phyloP scores from a whole-genome alignment of 225 moss, liverwort and hornwort species.

The Bryum argenteum region DNA sequence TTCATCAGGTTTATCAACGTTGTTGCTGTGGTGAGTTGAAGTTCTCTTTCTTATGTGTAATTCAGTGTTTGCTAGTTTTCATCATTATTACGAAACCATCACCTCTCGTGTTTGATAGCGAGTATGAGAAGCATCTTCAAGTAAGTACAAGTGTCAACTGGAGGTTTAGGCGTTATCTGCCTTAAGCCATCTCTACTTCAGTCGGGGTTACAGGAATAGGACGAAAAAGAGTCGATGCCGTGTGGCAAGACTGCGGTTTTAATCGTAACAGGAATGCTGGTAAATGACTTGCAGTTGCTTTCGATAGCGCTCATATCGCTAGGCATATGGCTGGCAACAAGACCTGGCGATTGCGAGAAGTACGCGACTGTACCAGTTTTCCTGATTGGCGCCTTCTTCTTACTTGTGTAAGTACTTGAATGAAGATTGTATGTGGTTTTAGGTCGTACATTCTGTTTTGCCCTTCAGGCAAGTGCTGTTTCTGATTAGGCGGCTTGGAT shows the following conservation, averaged over 20 bases:
- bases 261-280: not conserved
- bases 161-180: conserved; percentile 3
- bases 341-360: conserved; percentile 62
- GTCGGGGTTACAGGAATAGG: not conserved
- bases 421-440: not conserved
- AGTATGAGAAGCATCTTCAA: not conserved
- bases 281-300: conserved; percentile 42
- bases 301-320: conserved; percentile 46
- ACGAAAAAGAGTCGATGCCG: conserved; percentile 12
- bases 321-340: conserved; percentile 64
- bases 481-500: conserved; percentile 18
- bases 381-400: conserved; percentile 52
- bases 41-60: conserved; percentile 19
- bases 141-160: conserved; percentile 13
- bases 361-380: conserved; percentile 59
- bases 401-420: conserved; percentile 47
- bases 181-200: not conserved
- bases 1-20: conserved; percentile 49
- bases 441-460: not conserved
- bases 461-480: conserved; percentile 4
- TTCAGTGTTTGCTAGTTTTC: not conserved
- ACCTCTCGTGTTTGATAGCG: not conserved
- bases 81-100: not conserved
- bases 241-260: not conserved
- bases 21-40: conserved; percentile 50